Evolutionary conservation across 2,329 filamentous ascomycete species (phyloP).

Genomic region (Pseudogymnoascus sp.): DNA sequence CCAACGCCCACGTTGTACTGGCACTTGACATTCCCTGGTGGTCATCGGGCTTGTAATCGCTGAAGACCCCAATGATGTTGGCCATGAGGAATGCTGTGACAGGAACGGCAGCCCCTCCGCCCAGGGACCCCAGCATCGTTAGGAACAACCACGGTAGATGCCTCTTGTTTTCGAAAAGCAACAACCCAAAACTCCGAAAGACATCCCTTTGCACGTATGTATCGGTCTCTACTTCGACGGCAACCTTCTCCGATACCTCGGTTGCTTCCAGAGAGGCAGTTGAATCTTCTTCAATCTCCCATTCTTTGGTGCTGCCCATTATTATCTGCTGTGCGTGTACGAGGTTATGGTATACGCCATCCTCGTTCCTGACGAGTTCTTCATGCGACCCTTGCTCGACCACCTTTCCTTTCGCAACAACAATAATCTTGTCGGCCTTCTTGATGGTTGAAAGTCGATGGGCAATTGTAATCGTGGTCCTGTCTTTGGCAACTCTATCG

Average conservation of each 20-base stretch:
- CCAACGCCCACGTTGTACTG: slow-evolving; percentile 46
- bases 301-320: slow-evolving; percentile 30
- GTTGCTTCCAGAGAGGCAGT: slow-evolving; percentile 31
- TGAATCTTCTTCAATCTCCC: slow-evolving; percentile 16
- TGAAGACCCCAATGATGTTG: slow-evolving; percentile 44
- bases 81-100: slow-evolving; percentile 49
- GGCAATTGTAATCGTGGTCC: slow-evolving; percentile 56
- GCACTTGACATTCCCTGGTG: neutral
- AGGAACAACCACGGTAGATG: slow-evolving; percentile 43
- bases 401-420: slow-evolving; percentile 62
- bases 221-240: slow-evolving; percentile 16
- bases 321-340: slow-evolving; percentile 56
- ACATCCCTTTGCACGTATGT: slow-evolving; percentile 34
- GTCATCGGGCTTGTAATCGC: slow-evolving; percentile 16
- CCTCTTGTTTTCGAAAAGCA: slow-evolving; percentile 48
- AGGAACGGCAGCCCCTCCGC: slow-evolving; percentile 35
- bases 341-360: slow-evolving; percentile 58
- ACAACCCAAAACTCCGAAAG: slow-evolving; percentile 44
- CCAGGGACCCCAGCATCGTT: slow-evolving; percentile 35
- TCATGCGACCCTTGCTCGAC: slow-evolving; percentile 71
- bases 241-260: slow-evolving; percentile 23
- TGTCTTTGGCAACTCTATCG: slow-evolving; percentile 43
- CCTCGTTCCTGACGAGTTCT: slow-evolving; percentile 51
- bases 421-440: slow-evolving; percentile 70
- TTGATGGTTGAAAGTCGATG: slow-evolving; percentile 68